phyloP scores from a whole-genome alignment of 306 rosid species.

The Quercus suber region DNA sequence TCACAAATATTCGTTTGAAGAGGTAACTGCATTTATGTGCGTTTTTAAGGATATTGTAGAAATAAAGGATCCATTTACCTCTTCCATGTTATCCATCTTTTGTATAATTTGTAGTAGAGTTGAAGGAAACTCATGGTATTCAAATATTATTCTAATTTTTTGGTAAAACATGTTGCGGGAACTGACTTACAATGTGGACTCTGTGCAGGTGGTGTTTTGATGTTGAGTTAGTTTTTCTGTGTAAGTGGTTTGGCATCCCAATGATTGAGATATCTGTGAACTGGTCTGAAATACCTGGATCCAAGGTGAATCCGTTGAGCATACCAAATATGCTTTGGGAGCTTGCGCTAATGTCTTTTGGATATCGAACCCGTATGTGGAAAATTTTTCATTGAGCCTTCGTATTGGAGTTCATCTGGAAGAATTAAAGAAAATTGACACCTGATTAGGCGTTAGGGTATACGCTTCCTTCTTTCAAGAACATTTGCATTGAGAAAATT shows the following conservation, averaged over 20 bases:
- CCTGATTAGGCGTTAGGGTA: not conserved
- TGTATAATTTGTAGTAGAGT: not conserved
- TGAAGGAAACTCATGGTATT: not conserved
- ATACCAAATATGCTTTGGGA: conserved; percentile 99
- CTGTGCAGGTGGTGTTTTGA: conserved; percentile 95
- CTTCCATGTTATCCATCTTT: not conserved
- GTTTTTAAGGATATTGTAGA: not conserved
- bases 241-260: conserved; percentile 69
- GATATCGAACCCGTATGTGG: conserved; percentile 90
- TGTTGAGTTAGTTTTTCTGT: conserved; percentile 76
- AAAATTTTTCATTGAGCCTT: conserved; percentile 48
- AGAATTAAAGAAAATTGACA: conserved; percentile 3
- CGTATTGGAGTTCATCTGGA: conserved; percentile 9
- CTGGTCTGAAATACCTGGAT: conserved; percentile 99
- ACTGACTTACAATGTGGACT: conserved; percentile 1
- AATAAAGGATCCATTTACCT: not conserved
- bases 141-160: not conserved
- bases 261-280: conserved; percentile 86
- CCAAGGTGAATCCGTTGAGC: conserved; percentile 87
- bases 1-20: conserved; percentile 74
- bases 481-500: not conserved
- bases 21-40: conserved; percentile 42
- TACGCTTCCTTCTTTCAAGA: conserved; percentile 1
- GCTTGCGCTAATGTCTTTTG: conserved; percentile 83
- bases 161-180: not conserved